Base-by-base conservation (phyloP, 352 stramenopile genomes). In the Phytophthora macrochlamydospora region DNA sequence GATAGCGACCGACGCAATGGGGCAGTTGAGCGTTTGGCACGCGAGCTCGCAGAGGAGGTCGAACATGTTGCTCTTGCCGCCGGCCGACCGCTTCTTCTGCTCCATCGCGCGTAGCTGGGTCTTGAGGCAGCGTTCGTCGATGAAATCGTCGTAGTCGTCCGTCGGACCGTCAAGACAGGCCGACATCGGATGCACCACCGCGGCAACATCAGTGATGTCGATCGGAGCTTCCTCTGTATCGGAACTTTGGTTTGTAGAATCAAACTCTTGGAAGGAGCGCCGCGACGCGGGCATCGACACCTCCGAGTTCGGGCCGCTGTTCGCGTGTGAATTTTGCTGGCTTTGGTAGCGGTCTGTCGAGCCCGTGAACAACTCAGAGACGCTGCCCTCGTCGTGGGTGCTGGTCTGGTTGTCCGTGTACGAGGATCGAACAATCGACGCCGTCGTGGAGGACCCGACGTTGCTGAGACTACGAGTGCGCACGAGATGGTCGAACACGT, bases 11-110 rank as follows among this genome's bases (percentile, higher is more conserved):
- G 82, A 90, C 9, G 86, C 86, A 61, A 94, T 91, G 5, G 86
- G 86, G 37, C 86, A 94, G 56, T 80, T 79, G 31, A 94, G 78
- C n/a, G 86, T 91, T 59, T 94, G 83, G 64, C 86, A 91, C 44
- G 86, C 86, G 46, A 94, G 72, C 52, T 92, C 86, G 59, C 86
- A 94, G 38, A 94, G 73, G 29, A 94, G 71, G 49, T 88, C 83
- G 28, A 92, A 92, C 83, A 91, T 92, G 70, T 90, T 90, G 71
- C 78, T 87, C 55, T 73, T 79, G 40, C 65, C 71, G 1, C 70
- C 60, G 14, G 52, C 67, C 13, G 73, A 72, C 9, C 73, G 62
- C 28, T 81, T 83, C 59, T 83, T 74, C 50, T 83, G 73, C 44
- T 87, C 78, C 78, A 90, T 83, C 24, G 76, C 76, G 14, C 56